Percentiles rank a stretch among this genome's conserved stretches.
phyloP scores from a whole-genome alignment of 2,329 filamentous ascomycete genomes.

The Trichoderma koningii region DNA sequence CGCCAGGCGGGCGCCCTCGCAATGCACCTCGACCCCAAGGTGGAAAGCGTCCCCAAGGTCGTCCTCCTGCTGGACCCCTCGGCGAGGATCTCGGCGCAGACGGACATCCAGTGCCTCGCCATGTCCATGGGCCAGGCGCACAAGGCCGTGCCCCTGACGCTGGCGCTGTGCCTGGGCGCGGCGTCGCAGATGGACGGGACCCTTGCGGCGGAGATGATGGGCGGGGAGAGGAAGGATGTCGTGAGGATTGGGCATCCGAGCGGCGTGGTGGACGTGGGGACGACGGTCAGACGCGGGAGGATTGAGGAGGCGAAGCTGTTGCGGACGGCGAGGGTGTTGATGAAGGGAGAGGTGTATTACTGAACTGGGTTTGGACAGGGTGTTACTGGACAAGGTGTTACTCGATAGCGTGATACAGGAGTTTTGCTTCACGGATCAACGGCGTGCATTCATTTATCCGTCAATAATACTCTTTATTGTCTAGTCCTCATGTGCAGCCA shows the following conservation, averaged over 20 bases:
- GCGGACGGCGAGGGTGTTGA: slow-evolving; percentile 52
- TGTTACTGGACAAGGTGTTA: no score
- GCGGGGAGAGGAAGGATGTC: slow-evolving; percentile 31
- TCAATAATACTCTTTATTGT: not conserved
- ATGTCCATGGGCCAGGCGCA: slow-evolving; percentile 60
- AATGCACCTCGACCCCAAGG: slow-evolving; percentile 59
- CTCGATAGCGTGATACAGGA: no score
- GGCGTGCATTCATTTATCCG: not conserved
- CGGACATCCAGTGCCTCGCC: slow-evolving; percentile 50
- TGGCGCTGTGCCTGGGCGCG: slow-evolving; percentile 54
- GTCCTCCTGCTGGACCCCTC: slow-evolving; percentile 46
- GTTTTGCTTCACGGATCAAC: no score
- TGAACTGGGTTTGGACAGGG: slow-evolving; percentile 25
- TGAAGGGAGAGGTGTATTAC: slow-evolving; percentile 53
- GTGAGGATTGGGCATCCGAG: slow-evolving; percentile 52
- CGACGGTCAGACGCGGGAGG: slow-evolving; percentile 42
- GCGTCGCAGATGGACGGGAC: slow-evolving; percentile 51
- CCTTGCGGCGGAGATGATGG: slow-evolving; percentile 41
- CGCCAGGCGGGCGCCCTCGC: slow-evolving; percentile 57
- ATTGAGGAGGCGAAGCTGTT: slow-evolving; percentile 50
- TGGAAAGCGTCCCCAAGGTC: slow-evolving; percentile 63
- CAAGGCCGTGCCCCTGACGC: slow-evolving; percentile 57
- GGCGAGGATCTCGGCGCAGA: slow-evolving; percentile 29
- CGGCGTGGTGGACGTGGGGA: slow-evolving; percentile 50
- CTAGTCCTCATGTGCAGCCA: not conserved